Percentiles rank a stretch among this genome's conserved stretches.
These are phyloP conservation scores for Balansia obtecta DNA, from an alignment of 2,329 filamentous ascomycete genomes.

Conservation along the genomic window DNA sequence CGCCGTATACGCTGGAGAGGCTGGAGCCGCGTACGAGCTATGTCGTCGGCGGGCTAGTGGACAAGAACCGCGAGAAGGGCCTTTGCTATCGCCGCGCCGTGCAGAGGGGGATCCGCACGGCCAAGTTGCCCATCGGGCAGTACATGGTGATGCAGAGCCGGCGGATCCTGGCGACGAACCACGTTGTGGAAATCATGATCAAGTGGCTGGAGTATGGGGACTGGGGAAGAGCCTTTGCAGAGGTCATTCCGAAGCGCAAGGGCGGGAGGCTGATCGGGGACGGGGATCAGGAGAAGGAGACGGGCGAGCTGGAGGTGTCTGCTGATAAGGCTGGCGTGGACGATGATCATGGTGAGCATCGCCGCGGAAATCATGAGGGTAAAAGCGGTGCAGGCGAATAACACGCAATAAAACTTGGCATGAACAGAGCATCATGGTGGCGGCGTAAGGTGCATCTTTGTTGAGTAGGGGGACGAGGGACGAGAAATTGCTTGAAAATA, in stretches of 20 bases:
- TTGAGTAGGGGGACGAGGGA: no score
- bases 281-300: conserved; percentile 10
- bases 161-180: conserved; percentile 82
- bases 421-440: neutral
- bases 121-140: conserved; percentile 87
- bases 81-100: conserved; percentile 77
- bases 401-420: neutral
- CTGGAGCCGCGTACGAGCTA: conserved; percentile 85
- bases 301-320: conserved; percentile 12
- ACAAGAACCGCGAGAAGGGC: conserved; percentile 92
- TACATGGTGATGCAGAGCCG: conserved; percentile 85
- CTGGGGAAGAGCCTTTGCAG: conserved; percentile 82
- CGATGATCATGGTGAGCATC: conserved; percentile 3
- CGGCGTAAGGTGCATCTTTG: neutral
- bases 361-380: conserved; percentile 4
- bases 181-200: conserved; percentile 94
- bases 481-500: neutral
- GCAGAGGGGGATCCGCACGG: conserved; percentile 68
- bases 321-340: conserved; percentile 13
- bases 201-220: conserved; percentile 82
- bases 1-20: conserved; percentile 68
- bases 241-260: conserved; percentile 84
- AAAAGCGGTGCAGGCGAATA: neutral
- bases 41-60: conserved; percentile 86
- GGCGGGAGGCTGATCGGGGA: conserved; percentile 53